Conservation (phyloP, 345 rosid genomes). For the Populus ilicifolia region DNA sequence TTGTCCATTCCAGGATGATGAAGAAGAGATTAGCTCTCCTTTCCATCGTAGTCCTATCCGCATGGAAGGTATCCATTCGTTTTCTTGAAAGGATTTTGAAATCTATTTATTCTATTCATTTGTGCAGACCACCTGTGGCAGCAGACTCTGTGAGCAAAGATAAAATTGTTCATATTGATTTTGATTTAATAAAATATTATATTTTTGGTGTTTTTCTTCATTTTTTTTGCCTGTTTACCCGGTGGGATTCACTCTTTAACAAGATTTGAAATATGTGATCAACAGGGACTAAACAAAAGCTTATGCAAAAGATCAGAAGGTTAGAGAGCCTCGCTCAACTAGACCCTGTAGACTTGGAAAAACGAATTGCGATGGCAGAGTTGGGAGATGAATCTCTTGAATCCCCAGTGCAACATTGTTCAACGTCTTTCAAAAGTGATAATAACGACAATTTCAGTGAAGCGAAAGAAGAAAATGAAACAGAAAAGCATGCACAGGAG, state of each 20-base stretch:
- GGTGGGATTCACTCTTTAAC: not conserved
- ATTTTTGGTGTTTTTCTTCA: no score
- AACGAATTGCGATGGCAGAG: slow-evolving; percentile 38
- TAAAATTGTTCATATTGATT: not conserved
- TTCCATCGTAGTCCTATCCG: slow-evolving; percentile 18
- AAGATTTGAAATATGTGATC: not conserved
- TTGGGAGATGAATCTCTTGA: slow-evolving; percentile 21
- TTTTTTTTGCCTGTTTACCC: not conserved
- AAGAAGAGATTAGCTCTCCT: slow-evolving; percentile 35
- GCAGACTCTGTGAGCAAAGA: not conserved
- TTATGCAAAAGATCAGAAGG: slow-evolving; percentile 31
- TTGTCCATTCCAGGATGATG: slow-evolving; percentile 71
- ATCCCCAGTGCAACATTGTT: not conserved
- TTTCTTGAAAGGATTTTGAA: not conserved
- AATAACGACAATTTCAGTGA: not conserved
- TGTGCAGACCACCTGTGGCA: not conserved
- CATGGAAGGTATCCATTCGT: slow-evolving; percentile 28
- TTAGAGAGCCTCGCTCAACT: slow-evolving; percentile 39
- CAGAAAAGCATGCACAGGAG: slow-evolving; percentile 1
- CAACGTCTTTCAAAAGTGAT: not conserved
- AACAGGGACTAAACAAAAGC: slow-evolving; percentile 48
- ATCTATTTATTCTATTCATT: not conserved
- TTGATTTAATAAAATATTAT: no score
- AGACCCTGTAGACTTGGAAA: slow-evolving; percentile 60
- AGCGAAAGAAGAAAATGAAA: slow-evolving; percentile 7